Conservation (phyloP, 192 early-diverging fungal genomes). For the Backusella macrospora region DNA sequence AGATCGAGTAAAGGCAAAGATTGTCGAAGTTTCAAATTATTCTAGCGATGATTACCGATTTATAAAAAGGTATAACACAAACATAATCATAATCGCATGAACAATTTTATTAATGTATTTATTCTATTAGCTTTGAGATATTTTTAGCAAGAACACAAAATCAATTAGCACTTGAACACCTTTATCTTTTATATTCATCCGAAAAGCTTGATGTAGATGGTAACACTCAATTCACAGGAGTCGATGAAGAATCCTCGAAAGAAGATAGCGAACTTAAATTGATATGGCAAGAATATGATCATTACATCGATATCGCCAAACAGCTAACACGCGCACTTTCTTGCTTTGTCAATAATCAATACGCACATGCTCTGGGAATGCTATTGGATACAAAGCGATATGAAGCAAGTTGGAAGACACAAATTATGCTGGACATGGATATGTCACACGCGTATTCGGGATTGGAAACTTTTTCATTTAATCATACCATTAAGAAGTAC, state of each 20-base stretch:
- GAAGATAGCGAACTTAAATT: background rate
- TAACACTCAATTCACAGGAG: background rate
- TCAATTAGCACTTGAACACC: constrained; percentile 5
- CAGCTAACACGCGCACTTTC: background rate
- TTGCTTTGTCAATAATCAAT: constrained; percentile 8
- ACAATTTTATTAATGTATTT: background rate
- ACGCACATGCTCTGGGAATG: constrained; percentile 14
- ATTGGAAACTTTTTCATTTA: constrained; percentile 17
- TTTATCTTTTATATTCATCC: constrained; percentile 18
- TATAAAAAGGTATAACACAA: constrained; percentile 2
- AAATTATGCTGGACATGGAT: background rate
- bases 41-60: constrained; percentile 8
- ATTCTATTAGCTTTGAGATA: constrained; percentile 14
- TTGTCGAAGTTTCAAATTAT: constrained; percentile 4
- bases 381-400: constrained; percentile 28
- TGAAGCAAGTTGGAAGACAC: constrained; percentile 31
- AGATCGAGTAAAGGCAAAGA: constrained; percentile 12
- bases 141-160: constrained; percentile 21
- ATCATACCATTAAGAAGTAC: background rate
- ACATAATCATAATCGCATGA: background rate
- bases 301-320: constrained; percentile 5
- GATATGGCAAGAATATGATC: constrained; percentile 16
- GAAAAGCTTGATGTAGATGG: background rate
- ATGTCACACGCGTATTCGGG: background rate
- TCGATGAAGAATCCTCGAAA: constrained; percentile 12